phyloP scores from a whole-genome alignment of 805 yeast species.

The Yarrowia keelungensis region DNA sequence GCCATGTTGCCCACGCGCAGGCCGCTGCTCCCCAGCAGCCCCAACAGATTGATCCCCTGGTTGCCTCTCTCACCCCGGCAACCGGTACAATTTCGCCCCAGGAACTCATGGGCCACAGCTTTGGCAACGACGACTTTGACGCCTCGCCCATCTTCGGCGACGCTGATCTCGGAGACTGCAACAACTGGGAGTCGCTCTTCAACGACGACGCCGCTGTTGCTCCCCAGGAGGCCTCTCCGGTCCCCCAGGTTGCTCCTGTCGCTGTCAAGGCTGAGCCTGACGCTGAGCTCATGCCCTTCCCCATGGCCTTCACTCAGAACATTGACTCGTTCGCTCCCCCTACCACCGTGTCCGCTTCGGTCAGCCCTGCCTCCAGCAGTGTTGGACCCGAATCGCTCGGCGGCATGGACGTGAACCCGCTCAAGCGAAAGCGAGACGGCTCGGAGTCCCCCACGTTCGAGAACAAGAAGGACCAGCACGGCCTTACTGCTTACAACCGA shows the following conservation, averaged over 20 bases:
- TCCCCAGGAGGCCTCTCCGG: conserved; percentile 9
- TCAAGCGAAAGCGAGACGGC: conserved; percentile 42
- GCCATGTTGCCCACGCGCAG: conserved; percentile 16
- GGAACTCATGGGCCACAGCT: conserved; percentile 34
- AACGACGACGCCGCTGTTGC: conserved; percentile 41
- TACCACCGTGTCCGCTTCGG: conserved; percentile 21
- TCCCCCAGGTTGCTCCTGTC: conserved; percentile 8
- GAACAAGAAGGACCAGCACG: conserved; percentile 68
- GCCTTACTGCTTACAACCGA: conserved; percentile 76
- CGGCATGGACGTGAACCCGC: conserved; percentile 24
- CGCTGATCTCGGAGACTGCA: conserved; percentile 45
- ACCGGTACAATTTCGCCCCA: conserved; percentile 39
- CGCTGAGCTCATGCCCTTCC: conserved; percentile 34
- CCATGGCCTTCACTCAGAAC: conserved; percentile 38
- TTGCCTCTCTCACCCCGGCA: conserved; percentile 38
- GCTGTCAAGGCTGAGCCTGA: conserved; percentile 34
- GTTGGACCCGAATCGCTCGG: conserved; percentile 32
- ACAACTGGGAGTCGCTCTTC: conserved; percentile 50
- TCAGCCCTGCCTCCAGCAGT: conserved; percentile 39
- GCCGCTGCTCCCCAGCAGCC: conserved; percentile 19
- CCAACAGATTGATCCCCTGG: conserved; percentile 39
- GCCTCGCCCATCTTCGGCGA: conserved; percentile 49
- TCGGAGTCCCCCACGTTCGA: conserved; percentile 41
- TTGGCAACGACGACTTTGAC: conserved; percentile 43
- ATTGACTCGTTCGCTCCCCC: conserved; percentile 23